These are phyloP conservation scores for Zea mays DNA, from an alignment of 176 grass and related monocot species.

Conservation along the genomic window Zm-B73-REFERENCE-NAM-5.0 NC_050096.1:229193001-229193500, in stretches of 20 bases:
- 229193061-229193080: constrained; percentile 74
- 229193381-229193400: constrained; percentile 82
- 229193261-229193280: constrained; percentile 52
- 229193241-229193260: neutral
- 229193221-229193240: neutral
- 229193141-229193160: constrained; percentile 15
- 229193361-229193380: constrained; percentile 70
- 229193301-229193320: constrained; percentile 97
- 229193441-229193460: neutral
- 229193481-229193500: neutral
- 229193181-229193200: neutral
- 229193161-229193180: neutral
- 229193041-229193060: constrained; percentile 6
- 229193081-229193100: constrained; percentile 86
- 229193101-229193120: constrained; percentile 92
- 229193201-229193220: neutral
- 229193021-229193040: constrained; percentile 9
- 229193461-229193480: neutral
- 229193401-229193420: constrained; percentile 64
- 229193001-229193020: constrained; percentile 32
- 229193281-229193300: constrained; percentile 90
- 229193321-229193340: constrained; percentile 87
- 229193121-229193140: constrained; percentile 46
- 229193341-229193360: constrained; percentile 82
- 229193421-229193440: constrained; percentile 39